Evolutionary conservation across 1,284 basidiomycete species (phyloP).

Genomic region (Ceratobasidium sp.): DNA sequence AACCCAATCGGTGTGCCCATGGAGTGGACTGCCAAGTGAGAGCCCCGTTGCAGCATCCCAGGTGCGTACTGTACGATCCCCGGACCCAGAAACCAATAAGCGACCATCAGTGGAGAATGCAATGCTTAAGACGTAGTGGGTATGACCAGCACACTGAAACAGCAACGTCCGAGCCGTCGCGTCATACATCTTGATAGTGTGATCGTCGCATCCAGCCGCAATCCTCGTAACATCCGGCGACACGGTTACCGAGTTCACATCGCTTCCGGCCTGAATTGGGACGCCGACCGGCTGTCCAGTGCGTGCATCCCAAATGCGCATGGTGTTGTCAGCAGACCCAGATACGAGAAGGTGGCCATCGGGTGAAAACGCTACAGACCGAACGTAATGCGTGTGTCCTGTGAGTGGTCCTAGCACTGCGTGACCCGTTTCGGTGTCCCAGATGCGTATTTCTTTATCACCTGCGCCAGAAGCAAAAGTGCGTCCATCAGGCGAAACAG

Average conservation of each 20-base stretch:
- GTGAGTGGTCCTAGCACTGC: background rate
- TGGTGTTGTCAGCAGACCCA: slow-evolving; percentile 28
- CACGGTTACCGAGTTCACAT: slow-evolving; percentile 54
- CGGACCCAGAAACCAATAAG: slow-evolving; percentile 26
- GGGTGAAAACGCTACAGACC: background rate
- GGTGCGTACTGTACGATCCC: slow-evolving; percentile 34
- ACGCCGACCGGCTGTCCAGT: background rate
- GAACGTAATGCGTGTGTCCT: background rate
- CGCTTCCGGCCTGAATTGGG: slow-evolving; percentile 43
- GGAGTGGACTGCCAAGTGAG: background rate
- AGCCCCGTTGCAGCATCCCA: slow-evolving; percentile 30
- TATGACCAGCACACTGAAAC: background rate
- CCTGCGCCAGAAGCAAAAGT: background rate
- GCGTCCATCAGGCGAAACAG: background rate
- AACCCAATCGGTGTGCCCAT: slow-evolving; percentile 2
- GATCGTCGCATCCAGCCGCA: slow-evolving; percentile 52
- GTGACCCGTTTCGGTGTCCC: background rate
- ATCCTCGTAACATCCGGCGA: slow-evolving; percentile 53
- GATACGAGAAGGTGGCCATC: slow-evolving; percentile 20
- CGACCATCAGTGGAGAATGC: background rate
- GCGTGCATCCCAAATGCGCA: slow-evolving; percentile 35
- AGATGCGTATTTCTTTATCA: background rate
- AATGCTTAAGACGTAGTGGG: background rate
- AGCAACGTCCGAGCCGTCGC: slow-evolving; percentile 39
- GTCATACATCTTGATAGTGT: slow-evolving; percentile 55